Percentiles rank a stretch among this genome's conserved stretches.
phyloP scores from a whole-genome alignment of 2,329 filamentous ascomycete genomes.

The Pseudodiploospora longispora region DNA sequence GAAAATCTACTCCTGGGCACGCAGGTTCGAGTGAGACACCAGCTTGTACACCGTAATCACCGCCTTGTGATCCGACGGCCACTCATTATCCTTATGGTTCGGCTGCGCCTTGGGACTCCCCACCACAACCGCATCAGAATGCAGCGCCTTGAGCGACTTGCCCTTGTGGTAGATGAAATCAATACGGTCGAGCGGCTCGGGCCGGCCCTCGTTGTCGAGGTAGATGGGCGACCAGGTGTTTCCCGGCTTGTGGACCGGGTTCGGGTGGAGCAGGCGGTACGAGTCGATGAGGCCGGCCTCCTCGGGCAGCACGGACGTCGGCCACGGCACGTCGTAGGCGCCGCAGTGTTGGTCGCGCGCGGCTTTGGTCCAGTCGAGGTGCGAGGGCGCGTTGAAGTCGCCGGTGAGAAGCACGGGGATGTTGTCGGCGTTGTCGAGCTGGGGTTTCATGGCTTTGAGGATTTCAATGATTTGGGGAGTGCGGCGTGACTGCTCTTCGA shows the following conservation, averaged over 20 bases:
- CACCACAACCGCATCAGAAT: constrained; percentile 23
- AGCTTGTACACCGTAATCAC: constrained; percentile 21
- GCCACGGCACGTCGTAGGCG: constrained; percentile 27
- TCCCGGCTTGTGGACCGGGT: constrained; percentile 24
- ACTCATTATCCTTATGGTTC: constrained; percentile 29
- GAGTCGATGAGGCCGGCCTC: constrained; percentile 32
- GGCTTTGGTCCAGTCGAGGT: constrained; percentile 31
- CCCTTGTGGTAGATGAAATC: constrained; percentile 36
- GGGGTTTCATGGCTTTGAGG: constrained; percentile 22
- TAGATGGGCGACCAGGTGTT: constrained; percentile 35
- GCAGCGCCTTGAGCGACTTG: constrained; percentile 17
- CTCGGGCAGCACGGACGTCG: constrained; percentile 26
- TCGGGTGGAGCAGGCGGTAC: constrained; percentile 27
- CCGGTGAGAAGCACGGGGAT: constrained; percentile 30
- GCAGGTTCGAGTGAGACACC: too few species aligned
- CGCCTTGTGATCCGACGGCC: constrained; percentile 32
- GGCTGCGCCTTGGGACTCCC: constrained; percentile 27
- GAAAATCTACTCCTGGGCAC: too few species aligned
- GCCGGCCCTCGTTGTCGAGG: constrained; percentile 20
- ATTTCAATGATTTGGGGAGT: constrained; percentile 29
- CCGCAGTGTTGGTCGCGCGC: constrained; percentile 28
- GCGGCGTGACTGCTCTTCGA: constrained; percentile 28
- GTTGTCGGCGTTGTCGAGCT: constrained; percentile 21
- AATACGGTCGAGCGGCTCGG: constrained; percentile 33
- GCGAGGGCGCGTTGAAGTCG: constrained; percentile 37